Base-by-base conservation (phyloP, 768 basidiomycete species). In the Leccinum pellstonianum region DNA sequence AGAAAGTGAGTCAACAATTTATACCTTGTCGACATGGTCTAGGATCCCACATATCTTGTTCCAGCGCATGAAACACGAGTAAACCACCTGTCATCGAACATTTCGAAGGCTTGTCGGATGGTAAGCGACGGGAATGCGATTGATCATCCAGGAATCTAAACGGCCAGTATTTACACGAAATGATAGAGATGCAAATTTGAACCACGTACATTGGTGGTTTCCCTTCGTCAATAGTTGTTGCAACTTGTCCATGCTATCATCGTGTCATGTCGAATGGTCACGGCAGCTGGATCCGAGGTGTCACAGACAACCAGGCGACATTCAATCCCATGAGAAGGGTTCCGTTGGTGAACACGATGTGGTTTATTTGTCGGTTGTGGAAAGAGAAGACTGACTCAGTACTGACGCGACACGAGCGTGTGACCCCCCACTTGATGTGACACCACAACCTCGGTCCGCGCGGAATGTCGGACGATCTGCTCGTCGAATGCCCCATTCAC, bases 401-500 rank as follows among this genome's bases (percentile, higher is more conserved):
- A 54, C 35, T 17, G 27, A 50, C 49, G 48, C 48, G 23, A n/a
- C 7, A 1, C 27, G 29, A 43, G 17, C 14, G 14, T 21, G 47
- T 48, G 47, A 48, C 46, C 11, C 46, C 19, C n/a, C 14, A 48
- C 21, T 23, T 23, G 21, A 19, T 12, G 9, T 37, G 48, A 15
- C 57, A 59, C 43, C 43, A 43, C 12, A 7, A 23, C 48, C 5
- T 38, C 12, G 11, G 21, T 43, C 9, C 50, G 38, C 52, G 4
- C 50, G 17, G 21, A 51, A 68, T 68, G 64, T 43, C 43, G 10
- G 62, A 59, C 23, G 63, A 69, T 48, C 29, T 73, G 6, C 46
- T 69, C 12, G 62, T 73, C 51, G 73, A 74, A 33, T 73, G 72
- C 27, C 71, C 73, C 9, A 73, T 73, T n/a, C 72, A 73, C 35